Evolutionary conservation across 2,329 filamentous ascomycete genomes (phyloP).

Genomic region (Gyromitra esculenta): DNA sequence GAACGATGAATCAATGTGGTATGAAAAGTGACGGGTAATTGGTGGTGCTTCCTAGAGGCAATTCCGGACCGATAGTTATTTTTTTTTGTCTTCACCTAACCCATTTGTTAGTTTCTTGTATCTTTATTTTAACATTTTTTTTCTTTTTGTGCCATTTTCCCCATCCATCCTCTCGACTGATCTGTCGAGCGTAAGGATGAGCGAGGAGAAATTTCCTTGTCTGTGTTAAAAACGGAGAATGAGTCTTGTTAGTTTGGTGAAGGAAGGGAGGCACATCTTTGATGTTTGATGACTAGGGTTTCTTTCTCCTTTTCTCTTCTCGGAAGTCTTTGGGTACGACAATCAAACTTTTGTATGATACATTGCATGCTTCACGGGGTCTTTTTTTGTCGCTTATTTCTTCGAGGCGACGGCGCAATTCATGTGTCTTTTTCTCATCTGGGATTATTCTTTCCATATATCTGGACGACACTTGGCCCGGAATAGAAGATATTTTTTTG

Average conservation of each 20-base stretch:
- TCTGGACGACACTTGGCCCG: constrained; percentile 2
- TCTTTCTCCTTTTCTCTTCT: constrained; percentile 35
- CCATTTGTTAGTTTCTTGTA: constrained; percentile 51
- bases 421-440: constrained; percentile 37
- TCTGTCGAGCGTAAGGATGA: constrained; percentile 17
- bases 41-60: constrained; percentile 11
- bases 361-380: constrained; percentile 47
- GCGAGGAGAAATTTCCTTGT: constrained; percentile 32
- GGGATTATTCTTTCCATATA: constrained; percentile 23
- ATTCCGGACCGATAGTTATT: constrained; percentile 31
- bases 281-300: constrained; percentile 44
- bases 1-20: constrained; percentile 21
- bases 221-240: constrained; percentile 41
- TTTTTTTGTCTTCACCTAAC: constrained; percentile 24
- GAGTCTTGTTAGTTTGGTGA: constrained; percentile 46
- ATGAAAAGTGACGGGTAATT: constrained; percentile 27
- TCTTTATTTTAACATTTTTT: constrained; percentile 44
- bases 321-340: constrained; percentile 44
- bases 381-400: constrained; percentile 48
- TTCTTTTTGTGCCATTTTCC: constrained; percentile 15
- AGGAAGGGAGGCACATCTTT: constrained; percentile 43
- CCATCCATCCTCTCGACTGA: constrained; percentile 21
- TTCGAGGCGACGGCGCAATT: constrained; percentile 41
- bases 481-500: constrained; percentile 33
- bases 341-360: constrained; percentile 52